Percentiles rank a stretch among this genome's conserved stretches.
These are phyloP conservation scores for Aureobasidium sp. DNA, from an alignment of 2,329 filamentous ascomycete species.

Conservation along the genomic window DNA sequence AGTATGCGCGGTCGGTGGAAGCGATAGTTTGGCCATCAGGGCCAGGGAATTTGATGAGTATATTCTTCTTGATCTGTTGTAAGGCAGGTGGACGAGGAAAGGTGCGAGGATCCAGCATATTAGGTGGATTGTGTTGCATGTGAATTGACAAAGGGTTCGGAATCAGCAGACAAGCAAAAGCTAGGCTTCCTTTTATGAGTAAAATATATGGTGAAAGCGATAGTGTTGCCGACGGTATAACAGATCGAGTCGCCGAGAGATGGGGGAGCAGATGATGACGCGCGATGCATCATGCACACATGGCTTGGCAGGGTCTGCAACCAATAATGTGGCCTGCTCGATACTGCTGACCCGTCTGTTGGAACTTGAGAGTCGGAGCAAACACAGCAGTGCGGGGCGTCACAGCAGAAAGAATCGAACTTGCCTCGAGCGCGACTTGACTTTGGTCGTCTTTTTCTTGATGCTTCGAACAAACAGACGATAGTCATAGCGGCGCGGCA, in stretches of 20 bases:
- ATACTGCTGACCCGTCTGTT: neutral
- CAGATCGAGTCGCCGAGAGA: neutral
- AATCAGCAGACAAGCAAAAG: neutral
- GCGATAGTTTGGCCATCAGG: conserved; percentile 47
- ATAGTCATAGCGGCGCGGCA: neutral
- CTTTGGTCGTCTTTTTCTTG: neutral
- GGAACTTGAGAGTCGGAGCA: neutral
- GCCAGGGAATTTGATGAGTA: conserved; percentile 48
- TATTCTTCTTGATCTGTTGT: conserved; percentile 19
- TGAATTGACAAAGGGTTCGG: neutral
- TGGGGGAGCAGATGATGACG: neutral
- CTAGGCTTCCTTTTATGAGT: neutral
- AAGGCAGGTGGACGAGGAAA: conserved; percentile 54
- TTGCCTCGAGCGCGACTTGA: neutral
- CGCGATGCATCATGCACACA: neutral
- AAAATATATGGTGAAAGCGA: neutral
- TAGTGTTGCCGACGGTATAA: neutral
- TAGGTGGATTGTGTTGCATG: neutral
- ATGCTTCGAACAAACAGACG: neutral
- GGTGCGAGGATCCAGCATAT: conserved; percentile 43
- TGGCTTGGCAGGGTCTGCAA: neutral
- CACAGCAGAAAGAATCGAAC: neutral
- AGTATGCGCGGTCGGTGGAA: conserved; percentile 52
- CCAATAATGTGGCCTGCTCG: neutral
- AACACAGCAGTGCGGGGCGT: neutral